A percentile compares a stretch with the other conserved stretches of the same genome.
Conservation (phyloP, 805 yeast species). For the Wickerhamomyces bisporus region DNA sequence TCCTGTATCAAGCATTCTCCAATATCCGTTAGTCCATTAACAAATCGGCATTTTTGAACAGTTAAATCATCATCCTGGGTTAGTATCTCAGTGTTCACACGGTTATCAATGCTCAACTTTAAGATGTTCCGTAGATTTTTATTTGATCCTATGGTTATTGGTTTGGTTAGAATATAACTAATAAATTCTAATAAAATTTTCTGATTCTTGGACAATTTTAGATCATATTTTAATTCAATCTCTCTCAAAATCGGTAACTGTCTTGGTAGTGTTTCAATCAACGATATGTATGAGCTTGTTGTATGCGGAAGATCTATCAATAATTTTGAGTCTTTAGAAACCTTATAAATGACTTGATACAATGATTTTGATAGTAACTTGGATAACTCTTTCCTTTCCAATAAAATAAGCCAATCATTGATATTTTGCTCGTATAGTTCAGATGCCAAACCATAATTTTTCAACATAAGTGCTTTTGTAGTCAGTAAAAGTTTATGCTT, state of each 20-base stretch:
- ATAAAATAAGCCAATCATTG: constrained; percentile 5
- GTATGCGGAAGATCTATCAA: constrained; percentile 1
- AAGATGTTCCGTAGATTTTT: constrained; percentile 7
- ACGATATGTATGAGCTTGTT: constrained; percentile 3
- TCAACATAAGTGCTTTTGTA: constrained; percentile 9
- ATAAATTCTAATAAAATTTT: constrained; percentile 7
- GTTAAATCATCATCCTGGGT: constrained; percentile 8
- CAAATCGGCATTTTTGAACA: constrained; percentile 12
- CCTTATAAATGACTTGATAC: constrained; percentile 14
- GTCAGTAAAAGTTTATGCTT: constrained; percentile 9
- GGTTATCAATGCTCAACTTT: constrained; percentile 6
- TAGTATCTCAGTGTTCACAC: constrained; percentile 3
- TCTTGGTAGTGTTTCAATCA: constrained; percentile 14
- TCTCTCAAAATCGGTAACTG: constrained; percentile 2
- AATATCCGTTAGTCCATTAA: constrained; percentile 9
- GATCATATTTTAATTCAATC: not conserved
- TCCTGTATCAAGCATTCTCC: constrained; percentile 4
- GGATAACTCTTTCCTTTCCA: constrained; percentile 1
- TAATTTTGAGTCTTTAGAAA: constrained; percentile 4
- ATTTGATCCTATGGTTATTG: constrained; percentile 5
- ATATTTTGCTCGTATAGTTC: constrained; percentile 6
- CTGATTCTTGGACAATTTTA: constrained; percentile 10
- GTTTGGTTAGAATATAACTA: constrained; percentile 4
- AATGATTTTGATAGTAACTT: constrained; percentile 11
- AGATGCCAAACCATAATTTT: constrained; percentile 6